Evolutionary conservation across 352 stramenopile species (phyloP).

Genomic region (Phytophthora foliorum): DNA sequence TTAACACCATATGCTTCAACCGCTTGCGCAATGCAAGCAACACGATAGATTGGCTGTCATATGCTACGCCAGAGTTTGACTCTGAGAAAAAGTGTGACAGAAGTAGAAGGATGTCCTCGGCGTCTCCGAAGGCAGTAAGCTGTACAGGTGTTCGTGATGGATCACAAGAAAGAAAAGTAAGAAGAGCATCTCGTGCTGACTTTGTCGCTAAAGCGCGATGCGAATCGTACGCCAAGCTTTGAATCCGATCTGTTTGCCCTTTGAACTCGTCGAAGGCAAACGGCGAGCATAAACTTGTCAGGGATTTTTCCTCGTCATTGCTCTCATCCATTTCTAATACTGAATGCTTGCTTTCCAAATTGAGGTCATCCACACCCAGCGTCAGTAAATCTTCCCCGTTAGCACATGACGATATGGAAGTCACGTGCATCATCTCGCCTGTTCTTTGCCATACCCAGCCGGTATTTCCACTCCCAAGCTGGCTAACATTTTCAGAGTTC

Average conservation of each 20-base stretch:
- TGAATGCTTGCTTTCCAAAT: slow-evolving; percentile 41
- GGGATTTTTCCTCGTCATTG: slow-evolving; percentile 62
- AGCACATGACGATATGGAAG: slow-evolving; percentile 14
- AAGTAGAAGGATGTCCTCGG: slow-evolving; percentile 55
- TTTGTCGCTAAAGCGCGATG: slow-evolving; percentile 73
- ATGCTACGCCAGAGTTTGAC: slow-evolving; percentile 24
- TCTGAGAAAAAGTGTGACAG: slow-evolving; percentile 51
- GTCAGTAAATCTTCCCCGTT: slow-evolving; percentile 69
- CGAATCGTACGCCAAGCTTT: slow-evolving; percentile 71
- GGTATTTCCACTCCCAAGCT: slow-evolving; percentile 1
- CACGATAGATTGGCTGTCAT: slow-evolving; percentile 34
- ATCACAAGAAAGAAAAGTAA: slow-evolving; percentile 45
- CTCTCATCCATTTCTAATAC: slow-evolving; percentile 68
- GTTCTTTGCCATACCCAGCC: slow-evolving; percentile 63
- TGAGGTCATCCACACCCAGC: slow-evolving; percentile 64
- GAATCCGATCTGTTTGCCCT: slow-evolving; percentile 62
- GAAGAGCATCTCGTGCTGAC: slow-evolving; percentile 53
- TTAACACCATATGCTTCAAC: slow-evolving; percentile 33
- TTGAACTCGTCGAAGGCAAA: slow-evolving; percentile 75
- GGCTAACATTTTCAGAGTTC: neutral
- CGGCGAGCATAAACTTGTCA: slow-evolving; percentile 71
- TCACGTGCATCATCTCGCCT: slow-evolving; percentile 49
- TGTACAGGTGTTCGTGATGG: slow-evolving; percentile 13
- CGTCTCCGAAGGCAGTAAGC: slow-evolving; percentile 46
- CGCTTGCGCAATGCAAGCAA: slow-evolving; percentile 35